Evolutionary conservation across 306 rosid species (phyloP).

Genomic region (Mucuna pruriens): DNA sequence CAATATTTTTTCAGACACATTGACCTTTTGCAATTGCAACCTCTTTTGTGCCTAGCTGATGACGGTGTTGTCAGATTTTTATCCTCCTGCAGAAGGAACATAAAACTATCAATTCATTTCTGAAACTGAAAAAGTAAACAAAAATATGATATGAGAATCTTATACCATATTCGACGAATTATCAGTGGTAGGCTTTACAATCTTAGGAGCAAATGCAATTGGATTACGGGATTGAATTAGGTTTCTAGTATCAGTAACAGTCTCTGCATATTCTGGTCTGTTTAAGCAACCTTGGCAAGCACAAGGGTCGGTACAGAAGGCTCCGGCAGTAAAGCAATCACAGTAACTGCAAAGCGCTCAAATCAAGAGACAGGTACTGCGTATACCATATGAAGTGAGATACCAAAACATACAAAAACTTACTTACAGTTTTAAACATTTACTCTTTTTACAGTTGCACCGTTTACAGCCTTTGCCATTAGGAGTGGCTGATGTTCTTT

Average conservation of each 20-base stretch:
- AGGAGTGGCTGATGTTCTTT: constrained; percentile 36
- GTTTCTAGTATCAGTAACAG: constrained; percentile 47
- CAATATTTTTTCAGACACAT: constrained; percentile 80
- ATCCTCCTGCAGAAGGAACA: constrained; percentile 52
- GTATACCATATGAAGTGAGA: background rate
- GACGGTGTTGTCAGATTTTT: constrained; percentile 55
- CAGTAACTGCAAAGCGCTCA: constrained; percentile 61
- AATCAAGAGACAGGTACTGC: constrained; percentile 16
- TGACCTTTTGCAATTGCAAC: constrained; percentile 82
- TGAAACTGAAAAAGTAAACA: constrained; percentile 16
- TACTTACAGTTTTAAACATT: constrained; percentile 85
- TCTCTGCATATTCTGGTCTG: constrained; percentile 51
- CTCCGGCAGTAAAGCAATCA: constrained; percentile 72
- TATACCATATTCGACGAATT: constrained; percentile 47
- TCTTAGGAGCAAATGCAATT: constrained; percentile 71
- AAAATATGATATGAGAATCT: background rate
- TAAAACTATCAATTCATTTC: constrained; percentile 33
- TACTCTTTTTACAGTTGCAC: constrained; percentile 75
- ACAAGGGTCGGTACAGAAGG: constrained; percentile 59
- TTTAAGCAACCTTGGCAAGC: constrained; percentile 74
- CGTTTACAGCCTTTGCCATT: constrained; percentile 53
- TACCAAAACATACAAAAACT: constrained; percentile 17
- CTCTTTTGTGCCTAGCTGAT: constrained; percentile 73
- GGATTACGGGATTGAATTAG: constrained; percentile 69
- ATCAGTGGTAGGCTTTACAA: constrained; percentile 44